phyloP scores from a whole-genome alignment of 768 basidiomycete genomes.

The Nevesoporus exiguus region DNA sequence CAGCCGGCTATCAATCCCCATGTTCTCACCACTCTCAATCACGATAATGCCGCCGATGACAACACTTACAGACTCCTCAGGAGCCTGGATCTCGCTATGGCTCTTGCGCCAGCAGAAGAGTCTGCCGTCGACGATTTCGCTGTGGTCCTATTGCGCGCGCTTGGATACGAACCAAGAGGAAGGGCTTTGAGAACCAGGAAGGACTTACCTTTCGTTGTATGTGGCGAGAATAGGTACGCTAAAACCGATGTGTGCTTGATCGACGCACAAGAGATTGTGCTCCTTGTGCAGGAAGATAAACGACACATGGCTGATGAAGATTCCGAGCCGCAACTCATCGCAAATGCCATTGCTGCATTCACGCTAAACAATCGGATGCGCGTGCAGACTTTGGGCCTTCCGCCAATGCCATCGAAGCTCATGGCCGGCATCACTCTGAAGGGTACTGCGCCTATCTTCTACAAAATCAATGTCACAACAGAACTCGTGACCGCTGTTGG shows the following conservation, averaged over 20 bases:
- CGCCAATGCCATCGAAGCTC: neutral
- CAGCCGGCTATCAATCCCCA: neutral
- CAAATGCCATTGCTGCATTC: neutral
- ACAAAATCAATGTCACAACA: neutral
- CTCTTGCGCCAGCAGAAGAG: neutral
- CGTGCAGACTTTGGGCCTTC: neutral
- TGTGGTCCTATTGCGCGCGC: neutral
- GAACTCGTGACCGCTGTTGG: neutral
- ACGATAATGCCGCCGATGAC: neutral
- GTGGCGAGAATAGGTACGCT: neutral
- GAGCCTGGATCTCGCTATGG: neutral
- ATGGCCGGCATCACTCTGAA: neutral
- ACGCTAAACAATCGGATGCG: neutral
- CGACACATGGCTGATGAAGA: neutral
- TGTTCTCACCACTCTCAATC: neutral
- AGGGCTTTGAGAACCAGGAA: neutral
- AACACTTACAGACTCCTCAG: neutral
- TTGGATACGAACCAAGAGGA: neutral
- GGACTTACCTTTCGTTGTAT: neutral
- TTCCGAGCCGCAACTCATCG: neutral
- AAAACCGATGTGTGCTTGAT: neutral
- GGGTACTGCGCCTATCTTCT: neutral
- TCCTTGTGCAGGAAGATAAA: slow-evolving; percentile 1
- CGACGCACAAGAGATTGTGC: neutral
- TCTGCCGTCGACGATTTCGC: neutral